Conservation (phyloP, 2,329 filamentous ascomycete species). For the Aspergillus aculeatinus region DNA sequence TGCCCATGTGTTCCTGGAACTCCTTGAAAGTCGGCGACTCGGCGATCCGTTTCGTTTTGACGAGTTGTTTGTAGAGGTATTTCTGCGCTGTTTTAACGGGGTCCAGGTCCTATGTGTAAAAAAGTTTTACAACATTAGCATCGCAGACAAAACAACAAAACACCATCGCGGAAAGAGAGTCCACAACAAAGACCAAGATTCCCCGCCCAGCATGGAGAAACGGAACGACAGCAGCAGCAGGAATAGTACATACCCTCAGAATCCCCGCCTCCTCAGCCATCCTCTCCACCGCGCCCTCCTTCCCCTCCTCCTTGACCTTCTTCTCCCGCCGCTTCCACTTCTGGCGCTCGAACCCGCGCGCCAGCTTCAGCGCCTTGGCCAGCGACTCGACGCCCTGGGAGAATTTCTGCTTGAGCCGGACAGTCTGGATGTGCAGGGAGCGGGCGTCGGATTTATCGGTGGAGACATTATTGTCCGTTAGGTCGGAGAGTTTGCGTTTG, state of each 20-base stretch:
- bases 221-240: no score
- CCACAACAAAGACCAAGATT: no score
- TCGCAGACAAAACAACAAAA: no score
- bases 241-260: conserved; percentile 50
- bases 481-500: conserved; percentile 42
- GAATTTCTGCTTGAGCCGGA: conserved; percentile 49
- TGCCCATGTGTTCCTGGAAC: conserved; percentile 35
- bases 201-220: no score
- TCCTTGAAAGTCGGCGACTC: conserved; percentile 50
- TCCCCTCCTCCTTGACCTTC: conserved; percentile 46
- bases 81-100: conserved; percentile 50
- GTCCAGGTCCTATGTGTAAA: conserved; percentile 49
- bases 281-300: conserved; percentile 38
- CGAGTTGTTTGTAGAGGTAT: conserved; percentile 57
- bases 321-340: conserved; percentile 62
- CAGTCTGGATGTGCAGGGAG: conserved; percentile 30
- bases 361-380: conserved; percentile 55
- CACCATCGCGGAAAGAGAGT: no score
- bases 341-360: conserved; percentile 62
- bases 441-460: conserved; percentile 16
- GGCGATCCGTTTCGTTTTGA: conserved; percentile 58
- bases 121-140: conserved; percentile 8
- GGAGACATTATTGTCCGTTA: conserved; percentile 12
- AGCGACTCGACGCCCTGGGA: conserved; percentile 52
- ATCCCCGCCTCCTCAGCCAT: conserved; percentile 56